phyloP scores from a whole-genome alignment of 2,329 filamentous ascomycete species.

The Microsporum audouinii region DNA sequence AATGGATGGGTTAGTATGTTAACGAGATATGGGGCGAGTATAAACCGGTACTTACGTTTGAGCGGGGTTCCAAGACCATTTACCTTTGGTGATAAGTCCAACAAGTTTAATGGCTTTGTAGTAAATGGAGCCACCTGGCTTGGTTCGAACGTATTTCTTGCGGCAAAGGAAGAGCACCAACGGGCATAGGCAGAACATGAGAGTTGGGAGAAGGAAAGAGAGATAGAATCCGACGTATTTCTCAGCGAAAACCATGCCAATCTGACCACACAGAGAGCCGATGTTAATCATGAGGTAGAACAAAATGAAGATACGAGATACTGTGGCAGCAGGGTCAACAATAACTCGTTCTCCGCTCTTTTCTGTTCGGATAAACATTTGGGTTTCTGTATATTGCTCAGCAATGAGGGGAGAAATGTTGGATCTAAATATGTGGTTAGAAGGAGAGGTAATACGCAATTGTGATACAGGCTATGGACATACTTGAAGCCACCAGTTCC shows the following conservation, averaged over 20 bases:
- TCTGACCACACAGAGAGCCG: slow-evolving; percentile 50
- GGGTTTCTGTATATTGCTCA: slow-evolving; percentile 54
- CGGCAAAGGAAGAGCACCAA: slow-evolving; percentile 48
- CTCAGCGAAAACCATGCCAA: slow-evolving; percentile 62
- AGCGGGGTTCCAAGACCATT: slow-evolving; percentile 51
- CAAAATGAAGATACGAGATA: slow-evolving; percentile 56
- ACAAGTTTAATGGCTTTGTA: slow-evolving; percentile 55
- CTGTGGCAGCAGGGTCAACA: slow-evolving; percentile 57
- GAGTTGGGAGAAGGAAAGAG: slow-evolving; percentile 55
- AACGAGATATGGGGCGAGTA: not conserved
- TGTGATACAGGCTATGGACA: not conserved
- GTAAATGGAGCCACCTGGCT: slow-evolving; percentile 61
- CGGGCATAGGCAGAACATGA: slow-evolving; percentile 53
- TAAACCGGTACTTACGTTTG: slow-evolving; percentile 36
- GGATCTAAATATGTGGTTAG: slow-evolving; percentile 26
- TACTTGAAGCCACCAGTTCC: slow-evolving; percentile 69
- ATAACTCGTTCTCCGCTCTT: slow-evolving; percentile 56
- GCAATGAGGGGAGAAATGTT: slow-evolving; percentile 64
- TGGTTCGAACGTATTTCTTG: slow-evolving; percentile 51
- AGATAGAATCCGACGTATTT: slow-evolving; percentile 68
- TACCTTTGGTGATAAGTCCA: slow-evolving; percentile 50
- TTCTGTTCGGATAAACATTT: slow-evolving; percentile 45
- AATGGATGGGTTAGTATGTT: not conserved
- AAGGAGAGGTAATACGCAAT: not conserved
- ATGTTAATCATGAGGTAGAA: slow-evolving; percentile 64